phyloP scores from a whole-genome alignment of 345 rosid species.

The Tarenaya hassleriana region DNA sequence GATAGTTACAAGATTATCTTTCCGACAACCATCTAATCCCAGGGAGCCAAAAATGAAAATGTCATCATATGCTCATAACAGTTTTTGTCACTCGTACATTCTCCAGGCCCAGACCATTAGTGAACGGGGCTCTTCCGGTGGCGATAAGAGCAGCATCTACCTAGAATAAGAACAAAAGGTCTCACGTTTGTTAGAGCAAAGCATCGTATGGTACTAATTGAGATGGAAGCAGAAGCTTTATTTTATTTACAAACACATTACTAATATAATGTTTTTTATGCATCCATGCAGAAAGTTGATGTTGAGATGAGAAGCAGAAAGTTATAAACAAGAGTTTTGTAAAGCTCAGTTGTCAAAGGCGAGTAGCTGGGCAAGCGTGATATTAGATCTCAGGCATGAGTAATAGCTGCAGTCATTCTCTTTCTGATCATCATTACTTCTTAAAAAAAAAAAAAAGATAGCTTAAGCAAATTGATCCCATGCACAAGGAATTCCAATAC shows the following conservation, averaged over 20 bases:
- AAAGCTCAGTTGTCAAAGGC: not conserved
- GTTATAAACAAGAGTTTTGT: not conserved
- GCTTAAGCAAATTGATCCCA: no score
- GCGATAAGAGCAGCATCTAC: slow-evolving; percentile 98
- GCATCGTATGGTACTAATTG: slow-evolving; percentile 8
- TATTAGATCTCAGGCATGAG: not conserved
- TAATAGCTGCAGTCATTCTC: not conserved
- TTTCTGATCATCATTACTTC: not conserved
- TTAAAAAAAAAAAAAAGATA: no score
- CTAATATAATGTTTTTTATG: not conserved
- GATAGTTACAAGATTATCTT: slow-evolving; percentile 13
- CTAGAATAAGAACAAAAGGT: slow-evolving; percentile 35
- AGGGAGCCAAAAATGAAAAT: slow-evolving; percentile 1
- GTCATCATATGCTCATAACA: not conserved
- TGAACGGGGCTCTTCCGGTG: slow-evolving; percentile 99
- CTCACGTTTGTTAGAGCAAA: slow-evolving; percentile 10
- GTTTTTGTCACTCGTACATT: slow-evolving; percentile 42
- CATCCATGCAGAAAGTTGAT: no score
- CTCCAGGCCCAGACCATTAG: slow-evolving; percentile 94
- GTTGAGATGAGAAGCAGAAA: not conserved
- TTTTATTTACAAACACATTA: no score
- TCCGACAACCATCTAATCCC: slow-evolving; percentile 1
- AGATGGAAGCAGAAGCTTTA: not conserved
- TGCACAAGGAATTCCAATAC: slow-evolving; percentile 45
- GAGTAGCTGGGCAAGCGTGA: not conserved